These are phyloP conservation scores for Saccharomycopsis malanga DNA, from an alignment of 805 yeast genomes.

Conservation along the genomic window DNA sequence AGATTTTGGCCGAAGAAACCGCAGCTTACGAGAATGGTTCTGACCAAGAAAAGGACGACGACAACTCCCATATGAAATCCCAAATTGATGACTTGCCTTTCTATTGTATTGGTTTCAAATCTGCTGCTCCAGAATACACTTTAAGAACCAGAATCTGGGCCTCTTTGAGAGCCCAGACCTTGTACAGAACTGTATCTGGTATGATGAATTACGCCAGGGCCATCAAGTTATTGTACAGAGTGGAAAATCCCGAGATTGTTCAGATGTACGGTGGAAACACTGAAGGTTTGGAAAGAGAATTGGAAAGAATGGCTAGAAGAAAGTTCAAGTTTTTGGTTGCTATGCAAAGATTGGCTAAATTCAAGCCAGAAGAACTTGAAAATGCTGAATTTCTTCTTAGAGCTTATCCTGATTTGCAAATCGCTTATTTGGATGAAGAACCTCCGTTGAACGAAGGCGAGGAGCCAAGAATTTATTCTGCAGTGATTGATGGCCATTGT, in stretches of 20 bases:
- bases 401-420: constrained; percentile 61
- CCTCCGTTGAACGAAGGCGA: constrained; percentile 24
- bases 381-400: constrained; percentile 61
- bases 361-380: constrained; percentile 56
- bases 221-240: constrained; percentile 55
- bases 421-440: constrained; percentile 50
- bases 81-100: constrained; percentile 58
- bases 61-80: constrained; percentile 37
- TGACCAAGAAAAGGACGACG: constrained; percentile 28
- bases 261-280: constrained; percentile 39
- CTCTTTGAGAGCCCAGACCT: constrained; percentile 73
- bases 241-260: constrained; percentile 54
- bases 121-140: constrained; percentile 54
- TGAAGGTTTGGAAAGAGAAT: constrained; percentile 54
- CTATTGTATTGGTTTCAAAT: constrained; percentile 65
- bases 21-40: constrained; percentile 29
- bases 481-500: constrained; percentile 58
- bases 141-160: constrained; percentile 84
- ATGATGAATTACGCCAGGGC: constrained; percentile 76
- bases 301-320: constrained; percentile 66
- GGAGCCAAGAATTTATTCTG: constrained; percentile 46
- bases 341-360: constrained; percentile 75
- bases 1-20: constrained; percentile 50
- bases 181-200: constrained; percentile 78
- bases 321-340: constrained; percentile 78